Percentiles rank a stretch among this genome's conserved stretches.
These are phyloP conservation scores for Solanum hybrid DNA, from an alignment of 305 asterid species.

Conservation along the genomic window DNA sequence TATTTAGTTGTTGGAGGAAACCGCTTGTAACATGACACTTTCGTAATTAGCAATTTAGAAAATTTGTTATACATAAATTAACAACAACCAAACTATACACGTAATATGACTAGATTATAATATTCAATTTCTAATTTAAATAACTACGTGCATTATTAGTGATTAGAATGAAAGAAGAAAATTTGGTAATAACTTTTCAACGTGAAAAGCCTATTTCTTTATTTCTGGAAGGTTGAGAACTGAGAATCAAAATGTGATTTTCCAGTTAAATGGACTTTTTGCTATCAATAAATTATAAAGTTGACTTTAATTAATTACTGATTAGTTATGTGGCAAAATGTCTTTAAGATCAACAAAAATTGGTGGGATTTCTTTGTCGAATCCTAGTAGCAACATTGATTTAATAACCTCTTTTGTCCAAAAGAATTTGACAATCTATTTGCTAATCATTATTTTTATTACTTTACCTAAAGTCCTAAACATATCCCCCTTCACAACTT, in stretches of 20 bases:
- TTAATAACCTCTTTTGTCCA: not conserved
- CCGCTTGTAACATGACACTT: not conserved
- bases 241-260: not conserved
- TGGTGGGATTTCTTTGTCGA: constrained; percentile 6
- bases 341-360: not conserved
- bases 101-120: not conserved
- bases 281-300: not conserved
- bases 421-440: not conserved
- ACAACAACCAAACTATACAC: not conserved
- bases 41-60: not conserved
- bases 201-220: not conserved
- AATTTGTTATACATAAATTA: not conserved
- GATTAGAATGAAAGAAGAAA: not conserved
- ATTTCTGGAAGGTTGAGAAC: not conserved
- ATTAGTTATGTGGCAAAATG: not conserved
- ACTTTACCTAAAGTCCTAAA: not conserved
- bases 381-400: not conserved
- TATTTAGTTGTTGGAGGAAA: not conserved
- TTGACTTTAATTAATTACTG: not conserved
- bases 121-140: not conserved
- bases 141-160: not conserved
- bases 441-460: not conserved
- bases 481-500: not conserved
- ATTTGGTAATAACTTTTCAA: not conserved
- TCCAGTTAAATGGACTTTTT: not conserved